These are phyloP conservation scores for Podosphaera leucotricha DNA, from an alignment of 2,329 filamentous ascomycete species.

Conservation along the genomic window DNA sequence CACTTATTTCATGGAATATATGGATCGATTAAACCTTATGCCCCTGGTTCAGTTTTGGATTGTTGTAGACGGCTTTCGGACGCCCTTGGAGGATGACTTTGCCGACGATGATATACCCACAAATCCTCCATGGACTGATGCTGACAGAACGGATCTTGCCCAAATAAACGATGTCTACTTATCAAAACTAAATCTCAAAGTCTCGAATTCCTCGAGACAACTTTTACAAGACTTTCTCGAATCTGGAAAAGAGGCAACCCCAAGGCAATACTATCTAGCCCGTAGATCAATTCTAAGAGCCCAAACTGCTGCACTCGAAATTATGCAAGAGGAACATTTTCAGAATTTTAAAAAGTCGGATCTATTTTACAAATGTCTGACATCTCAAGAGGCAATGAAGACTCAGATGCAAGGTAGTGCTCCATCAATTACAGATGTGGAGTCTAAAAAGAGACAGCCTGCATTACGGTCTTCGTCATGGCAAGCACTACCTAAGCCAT, in stretches of 20 bases:
- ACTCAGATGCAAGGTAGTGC: slow-evolving; percentile 2
- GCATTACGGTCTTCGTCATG: slow-evolving; percentile 9
- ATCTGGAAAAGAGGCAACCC: slow-evolving; percentile 51
- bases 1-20: slow-evolving; percentile 99
- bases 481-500: slow-evolving; percentile 19
- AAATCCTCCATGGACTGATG: slow-evolving; percentile 50
- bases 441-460: slow-evolving; percentile 13
- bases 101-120: slow-evolving; percentile 35
- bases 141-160: slow-evolving; percentile 67
- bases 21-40: slow-evolving; percentile 80
- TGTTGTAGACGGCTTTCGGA: slow-evolving; percentile 87
- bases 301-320: slow-evolving; percentile 63
- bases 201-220: slow-evolving; percentile 43
- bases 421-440: slow-evolving; percentile 18
- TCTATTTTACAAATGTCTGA: slow-evolving; percentile 85
- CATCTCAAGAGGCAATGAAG: slow-evolving; percentile 51
- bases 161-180: slow-evolving; percentile 86
- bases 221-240: slow-evolving; percentile 57
- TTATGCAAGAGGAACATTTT: slow-evolving; percentile 62
- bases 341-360: slow-evolving; percentile 79
- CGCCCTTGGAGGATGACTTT: slow-evolving; percentile 70
- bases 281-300: slow-evolving; percentile 58
- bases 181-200: slow-evolving; percentile 55
- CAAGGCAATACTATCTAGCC: slow-evolving; percentile 62
- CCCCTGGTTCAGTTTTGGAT: slow-evolving; percentile 92